Base-by-base conservation (phyloP, 2,329 filamentous ascomycete species). In the Aspergillus sp. region DNA sequence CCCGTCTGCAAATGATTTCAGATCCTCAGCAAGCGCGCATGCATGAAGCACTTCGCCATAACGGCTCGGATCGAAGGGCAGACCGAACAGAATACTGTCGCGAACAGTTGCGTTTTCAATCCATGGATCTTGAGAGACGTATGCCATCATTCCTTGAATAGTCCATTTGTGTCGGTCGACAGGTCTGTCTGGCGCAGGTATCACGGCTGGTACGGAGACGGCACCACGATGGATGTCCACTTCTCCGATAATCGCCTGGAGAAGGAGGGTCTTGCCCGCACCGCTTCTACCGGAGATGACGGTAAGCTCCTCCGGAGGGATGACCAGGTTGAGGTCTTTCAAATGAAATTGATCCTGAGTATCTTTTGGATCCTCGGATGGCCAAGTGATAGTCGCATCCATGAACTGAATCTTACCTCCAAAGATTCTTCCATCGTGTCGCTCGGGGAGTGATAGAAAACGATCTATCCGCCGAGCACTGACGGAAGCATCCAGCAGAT, bases 241-340 rank as follows among this genome's bases (percentile, higher is more conserved):
- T 68, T 92, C 89, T 4, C 88, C 88, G 9, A 92, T 79, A 20
- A 92, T 83, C 0, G 88, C 81, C 2, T 87, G 82, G 6, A 93
- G 77, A 56, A 93, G 73, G 25, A 92, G 73, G 66, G 85, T 89
- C 73, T 93, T 93, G 7, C 89, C 89, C 3, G 84, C 84, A 1
- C 89, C 89, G 0, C 88, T 92, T 65, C 87, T 87, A 0, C 89
- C 89, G 3, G 86, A 88, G 31, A 92, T 85, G 14, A 91, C 81
- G 11, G 84, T 89, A 4, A 93, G 75, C 61, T 88, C 85, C 14
- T 83, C 81, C 19, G 76, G 69, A 0, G 88, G 88, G 59, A 92
- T 90, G 1, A 78, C 78, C 16, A 90, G 64, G 58, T 82, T 83
- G 31, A 92, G 63, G 58, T 87, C 77, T 47, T 80, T 79, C 23